Percentiles rank a stretch among this genome's conserved stretches.
Conservation (phyloP, 2,329 filamentous ascomycete genomes). For the Fusarium sp. region DNA sequence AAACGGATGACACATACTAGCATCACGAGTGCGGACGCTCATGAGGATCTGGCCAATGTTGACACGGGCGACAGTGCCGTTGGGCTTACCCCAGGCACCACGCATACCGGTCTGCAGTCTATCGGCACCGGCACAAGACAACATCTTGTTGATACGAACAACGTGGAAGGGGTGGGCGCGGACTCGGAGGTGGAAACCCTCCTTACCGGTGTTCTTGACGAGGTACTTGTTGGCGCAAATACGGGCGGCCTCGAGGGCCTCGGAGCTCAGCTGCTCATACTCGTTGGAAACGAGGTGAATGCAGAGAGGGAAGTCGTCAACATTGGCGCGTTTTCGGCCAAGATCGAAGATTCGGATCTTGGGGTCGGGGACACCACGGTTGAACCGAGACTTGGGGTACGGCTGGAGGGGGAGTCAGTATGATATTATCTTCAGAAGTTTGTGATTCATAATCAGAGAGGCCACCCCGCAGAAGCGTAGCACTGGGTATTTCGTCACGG, state of each 20-base stretch:
- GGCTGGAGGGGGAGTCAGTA: slow-evolving; percentile 63
- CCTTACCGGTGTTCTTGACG: slow-evolving; percentile 77
- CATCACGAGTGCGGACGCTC: slow-evolving; percentile 95
- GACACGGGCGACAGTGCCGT: slow-evolving; percentile 98
- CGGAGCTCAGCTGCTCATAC: slow-evolving; percentile 99
- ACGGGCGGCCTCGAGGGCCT: slow-evolving; percentile 99
- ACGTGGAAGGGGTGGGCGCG: slow-evolving; percentile 99
- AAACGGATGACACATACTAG: slow-evolving; percentile 65
- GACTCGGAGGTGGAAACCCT: slow-evolving; percentile 78
- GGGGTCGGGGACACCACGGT: slow-evolving; percentile 93
- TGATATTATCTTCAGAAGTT: neutral
- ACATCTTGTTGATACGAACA: slow-evolving; percentile 99
- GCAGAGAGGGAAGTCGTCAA: slow-evolving; percentile 99
- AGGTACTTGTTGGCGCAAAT: slow-evolving; percentile 99
- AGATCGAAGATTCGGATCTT: slow-evolving; percentile 98
- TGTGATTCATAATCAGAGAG: slow-evolving; percentile 3
- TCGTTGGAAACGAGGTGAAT: slow-evolving; percentile 99
- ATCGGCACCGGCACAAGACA: slow-evolving; percentile 99
- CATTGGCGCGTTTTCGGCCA: slow-evolving; percentile 96
- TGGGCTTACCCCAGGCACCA: slow-evolving; percentile 99
- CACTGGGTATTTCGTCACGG: slow-evolving; percentile 21
- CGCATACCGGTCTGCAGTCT: slow-evolving; percentile 99
- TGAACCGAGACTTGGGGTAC: slow-evolving; percentile 99
- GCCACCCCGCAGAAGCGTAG: neutral
- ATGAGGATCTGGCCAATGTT: slow-evolving; percentile 99